A percentile compares a stretch with the other conserved stretches of the same genome.
These are phyloP conservation scores for Rhodosporidiobolus sp. DNA, from an alignment of 768 basidiomycete genomes.

Conservation along the genomic window DNA sequence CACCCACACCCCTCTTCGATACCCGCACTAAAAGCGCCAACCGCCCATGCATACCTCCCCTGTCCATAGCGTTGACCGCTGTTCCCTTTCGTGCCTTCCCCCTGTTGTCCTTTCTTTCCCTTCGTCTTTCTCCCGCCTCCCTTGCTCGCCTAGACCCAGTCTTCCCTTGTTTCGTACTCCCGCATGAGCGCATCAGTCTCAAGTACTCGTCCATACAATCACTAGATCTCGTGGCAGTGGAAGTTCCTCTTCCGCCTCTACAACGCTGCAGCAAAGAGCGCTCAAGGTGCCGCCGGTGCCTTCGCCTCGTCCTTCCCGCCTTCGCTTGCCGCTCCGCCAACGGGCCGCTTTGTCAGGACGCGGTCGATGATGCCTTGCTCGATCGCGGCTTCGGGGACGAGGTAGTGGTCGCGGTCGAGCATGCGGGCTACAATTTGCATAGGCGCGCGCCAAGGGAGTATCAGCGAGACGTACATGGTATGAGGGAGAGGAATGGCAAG, in stretches of 20 bases:
- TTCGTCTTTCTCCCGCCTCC: no score
- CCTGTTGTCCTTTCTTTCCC: no score
- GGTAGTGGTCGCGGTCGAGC: constrained; percentile 41
- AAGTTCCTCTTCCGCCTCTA: no score
- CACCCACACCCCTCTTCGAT: not conserved
- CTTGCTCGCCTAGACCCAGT: no score
- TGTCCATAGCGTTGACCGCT: not conserved
- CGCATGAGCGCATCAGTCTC: no score
- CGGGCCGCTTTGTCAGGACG: constrained; percentile 22
- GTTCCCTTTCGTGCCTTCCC: no score
- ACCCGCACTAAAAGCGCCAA: not conserved
- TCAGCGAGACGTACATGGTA: no score
- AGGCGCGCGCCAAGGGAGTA: no score
- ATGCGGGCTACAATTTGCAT: constrained; percentile 11
- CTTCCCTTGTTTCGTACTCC: no score
- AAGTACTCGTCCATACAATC: no score
- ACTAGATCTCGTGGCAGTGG: no score
- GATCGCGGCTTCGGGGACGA: constrained; percentile 21
- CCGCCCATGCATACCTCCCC: not conserved
- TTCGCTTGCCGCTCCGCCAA: not conserved
- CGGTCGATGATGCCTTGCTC: constrained; percentile 39
- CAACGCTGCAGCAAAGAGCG: no score
- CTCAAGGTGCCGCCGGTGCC: not conserved
- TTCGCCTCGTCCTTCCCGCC: not conserved
- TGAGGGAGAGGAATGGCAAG: not conserved